Evolutionary conservation across 192 early-diverging fungal species (phyloP), one percentile per base, ranked within the genome.

Genomic region (Coemansia sp.): DNA sequence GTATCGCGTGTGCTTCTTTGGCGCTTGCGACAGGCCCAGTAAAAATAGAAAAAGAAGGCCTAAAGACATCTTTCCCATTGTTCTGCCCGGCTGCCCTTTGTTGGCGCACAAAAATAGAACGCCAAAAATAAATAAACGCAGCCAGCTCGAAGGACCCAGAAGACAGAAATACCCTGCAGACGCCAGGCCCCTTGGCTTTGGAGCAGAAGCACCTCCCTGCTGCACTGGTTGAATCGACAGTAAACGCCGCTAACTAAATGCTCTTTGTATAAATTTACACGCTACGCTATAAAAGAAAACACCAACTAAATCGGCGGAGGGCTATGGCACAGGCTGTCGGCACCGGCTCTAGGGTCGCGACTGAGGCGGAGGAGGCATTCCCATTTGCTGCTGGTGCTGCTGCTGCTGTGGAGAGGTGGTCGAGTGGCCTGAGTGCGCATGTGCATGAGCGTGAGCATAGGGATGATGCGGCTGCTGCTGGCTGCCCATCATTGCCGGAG

Each of bases 401-500:
- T 27, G 57, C n/a, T 28, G 50, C 14, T 52, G 50, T 23, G 50
- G 19, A n/a, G 22, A 24, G 24, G 24, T 8, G 24, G 50, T 8
- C 24, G 27, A 8, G 22, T 23, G 50, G 39, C 11, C 39, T 8
- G 39, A 14, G 14, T 42, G 39, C 13, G 39, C 11, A 42, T 42
- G 39, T 3, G 11, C 5, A 42, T 42, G 39, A 9, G 39, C 5
- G 39, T 42, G n/a, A n/a, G n/a, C n/a, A n/a, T n/a, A n/a, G n/a
- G n/a, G n/a, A n/a, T n/a, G n/a, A n/a, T n/a, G n/a, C n/a, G n/a
- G 64, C 24, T 52, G 34, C 47, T 50, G 56, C 46, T 60, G 58
- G 39, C 14, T 42, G 39, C 8, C 39, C 39, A 42, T 42, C 11
- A 42, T 42, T 2, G 39, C 11, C 13, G 39, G 39, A 13, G 39